A percentile compares a stretch with the other conserved stretches of the same genome.
These are phyloP conservation scores for Penicillium griseofulvum DNA, from an alignment of 2,329 filamentous ascomycete species.

Conservation along the genomic window DNA sequence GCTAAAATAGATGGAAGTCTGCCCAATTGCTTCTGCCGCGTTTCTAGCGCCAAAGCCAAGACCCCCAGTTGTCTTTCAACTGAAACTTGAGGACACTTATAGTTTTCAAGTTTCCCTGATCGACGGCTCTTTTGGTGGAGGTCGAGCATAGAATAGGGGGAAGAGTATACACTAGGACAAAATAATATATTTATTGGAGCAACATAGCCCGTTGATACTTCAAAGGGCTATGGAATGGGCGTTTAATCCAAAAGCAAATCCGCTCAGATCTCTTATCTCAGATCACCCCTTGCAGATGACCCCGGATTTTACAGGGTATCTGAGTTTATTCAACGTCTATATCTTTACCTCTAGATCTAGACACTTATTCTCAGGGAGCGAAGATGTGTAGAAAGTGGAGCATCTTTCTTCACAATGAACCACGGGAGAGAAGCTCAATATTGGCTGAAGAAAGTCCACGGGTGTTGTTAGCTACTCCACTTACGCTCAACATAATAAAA, in stretches of 20 bases:
- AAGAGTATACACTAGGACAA: not conserved
- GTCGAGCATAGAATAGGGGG: not conserved
- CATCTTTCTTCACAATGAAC: not conserved
- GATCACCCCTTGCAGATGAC: slow-evolving; percentile 24
- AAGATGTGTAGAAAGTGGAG: not conserved
- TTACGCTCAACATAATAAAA: not conserved
- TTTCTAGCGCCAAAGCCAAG: slow-evolving; percentile 36
- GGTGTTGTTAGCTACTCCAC: slow-evolving; percentile 9
- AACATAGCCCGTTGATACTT: not conserved
- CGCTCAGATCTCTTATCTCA: slow-evolving; percentile 12
- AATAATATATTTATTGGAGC: not conserved
- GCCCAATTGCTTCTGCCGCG: slow-evolving; percentile 30
- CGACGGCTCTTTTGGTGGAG: not conserved
- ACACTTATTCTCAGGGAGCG: not conserved
- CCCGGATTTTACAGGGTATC: slow-evolving; percentile 10
- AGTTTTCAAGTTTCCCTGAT: not conserved
- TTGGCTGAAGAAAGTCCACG: not conserved
- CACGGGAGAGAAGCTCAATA: slow-evolving; percentile 1
- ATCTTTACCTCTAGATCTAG: not conserved
- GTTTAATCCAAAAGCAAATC: not conserved
- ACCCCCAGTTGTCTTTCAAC: slow-evolving; percentile 19
- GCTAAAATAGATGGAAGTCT: not conserved
- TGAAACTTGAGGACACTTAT: slow-evolving; percentile 10
- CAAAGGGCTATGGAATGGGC: no score
- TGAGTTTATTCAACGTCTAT: not conserved